Evolutionary conservation across 352 stramenopile species (phyloP).

Genomic region (Globisporangium sylvaticum): DNA sequence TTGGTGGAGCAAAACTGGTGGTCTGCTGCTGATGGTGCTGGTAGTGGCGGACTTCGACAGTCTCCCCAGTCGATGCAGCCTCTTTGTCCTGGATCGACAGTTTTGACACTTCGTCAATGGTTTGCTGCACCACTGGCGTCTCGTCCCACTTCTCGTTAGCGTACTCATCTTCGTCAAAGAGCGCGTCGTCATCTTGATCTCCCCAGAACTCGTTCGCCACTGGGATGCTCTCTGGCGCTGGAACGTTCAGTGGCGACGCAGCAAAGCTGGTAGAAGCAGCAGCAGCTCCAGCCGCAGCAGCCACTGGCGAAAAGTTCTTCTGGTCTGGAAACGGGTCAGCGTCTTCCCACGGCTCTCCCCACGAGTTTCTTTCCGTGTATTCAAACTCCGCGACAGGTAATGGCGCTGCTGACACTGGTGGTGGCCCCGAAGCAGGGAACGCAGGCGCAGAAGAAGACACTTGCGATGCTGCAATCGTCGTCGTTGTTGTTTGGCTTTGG

Average conservation of each 20-base stretch:
- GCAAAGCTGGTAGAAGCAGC: neutral
- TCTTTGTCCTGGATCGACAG: constrained; percentile 22
- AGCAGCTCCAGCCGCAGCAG: neutral
- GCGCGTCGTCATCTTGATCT: constrained; percentile 44
- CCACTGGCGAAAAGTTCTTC: neutral
- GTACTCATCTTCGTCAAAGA: constrained; percentile 64
- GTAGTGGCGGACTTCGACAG: neutral
- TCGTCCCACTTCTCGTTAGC: constrained; percentile 35
- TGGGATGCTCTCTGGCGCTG: constrained; percentile 13
- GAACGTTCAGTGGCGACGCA: neutral
- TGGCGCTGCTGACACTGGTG: constrained; percentile 7
- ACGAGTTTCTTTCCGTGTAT: constrained; percentile 15
- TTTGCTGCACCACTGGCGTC: constrained; percentile 18
- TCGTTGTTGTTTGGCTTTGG: neutral
- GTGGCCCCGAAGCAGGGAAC: constrained; percentile 11
- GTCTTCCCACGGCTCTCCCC: constrained; percentile 18
- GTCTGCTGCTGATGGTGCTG: neutral
- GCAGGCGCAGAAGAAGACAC: neutral
- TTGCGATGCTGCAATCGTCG: neutral
- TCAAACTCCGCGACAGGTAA: constrained; percentile 18
- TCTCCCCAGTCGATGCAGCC: constrained; percentile 3
- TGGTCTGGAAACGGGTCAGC: constrained; percentile 8
- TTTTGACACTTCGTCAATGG: constrained; percentile 8
- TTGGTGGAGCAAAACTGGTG: constrained; percentile 1
- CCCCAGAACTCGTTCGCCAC: constrained; percentile 60